Evolutionary conservation across 495 filamentous ascomycete genomes (phyloP).

Genomic region (Parmelia sp.): DNA sequence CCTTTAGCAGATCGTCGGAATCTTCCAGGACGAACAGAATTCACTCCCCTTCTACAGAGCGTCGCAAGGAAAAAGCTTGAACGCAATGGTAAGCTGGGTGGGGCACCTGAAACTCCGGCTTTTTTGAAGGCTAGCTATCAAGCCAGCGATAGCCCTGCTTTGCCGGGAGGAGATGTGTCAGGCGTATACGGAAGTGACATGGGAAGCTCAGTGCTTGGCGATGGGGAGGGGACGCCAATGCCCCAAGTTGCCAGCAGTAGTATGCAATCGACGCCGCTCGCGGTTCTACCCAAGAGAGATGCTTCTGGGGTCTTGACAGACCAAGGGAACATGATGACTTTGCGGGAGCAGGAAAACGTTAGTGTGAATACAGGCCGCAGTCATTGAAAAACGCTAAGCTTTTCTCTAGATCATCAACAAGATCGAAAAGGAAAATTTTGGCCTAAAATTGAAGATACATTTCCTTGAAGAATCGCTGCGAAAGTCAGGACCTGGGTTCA

Average conservation of each 20-base stretch:
- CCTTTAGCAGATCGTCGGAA: slow-evolving; percentile 65
- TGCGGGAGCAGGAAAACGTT: slow-evolving; percentile 91
- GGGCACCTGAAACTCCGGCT: slow-evolving; percentile 62
- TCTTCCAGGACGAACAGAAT: slow-evolving; percentile 65
- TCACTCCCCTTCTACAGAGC: slow-evolving; percentile 88
- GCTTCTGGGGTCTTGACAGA: slow-evolving; percentile 60
- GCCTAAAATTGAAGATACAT: slow-evolving; percentile 94
- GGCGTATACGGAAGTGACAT: slow-evolving; percentile 60
- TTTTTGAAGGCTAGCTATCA: slow-evolving; percentile 56
- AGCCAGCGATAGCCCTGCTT: slow-evolving; percentile 57
- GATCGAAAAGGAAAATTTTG: slow-evolving; percentile 94
- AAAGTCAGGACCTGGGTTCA: slow-evolving; percentile 80
- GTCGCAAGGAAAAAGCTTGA: slow-evolving; percentile 74
- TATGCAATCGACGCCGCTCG: slow-evolving; percentile 70
- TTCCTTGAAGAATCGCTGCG: slow-evolving; percentile 84
- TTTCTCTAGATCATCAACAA: slow-evolving; percentile 66
- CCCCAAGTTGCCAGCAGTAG: slow-evolving; percentile 74
- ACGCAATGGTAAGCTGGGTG: slow-evolving; percentile 50
- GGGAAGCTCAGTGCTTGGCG: slow-evolving; percentile 46
- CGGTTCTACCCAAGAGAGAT: slow-evolving; percentile 53
- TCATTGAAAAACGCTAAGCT: slow-evolving; percentile 6
- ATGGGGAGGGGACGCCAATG: slow-evolving; percentile 54
- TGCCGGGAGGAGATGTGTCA: slow-evolving; percentile 54
- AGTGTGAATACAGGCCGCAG: slow-evolving; percentile 15
- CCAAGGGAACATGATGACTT: slow-evolving; percentile 77